A percentile compares a stretch with the other conserved stretches of the same genome.
Conservation (phyloP, 345 rosid species). For the Aquilaria malaccensis region DNA sequence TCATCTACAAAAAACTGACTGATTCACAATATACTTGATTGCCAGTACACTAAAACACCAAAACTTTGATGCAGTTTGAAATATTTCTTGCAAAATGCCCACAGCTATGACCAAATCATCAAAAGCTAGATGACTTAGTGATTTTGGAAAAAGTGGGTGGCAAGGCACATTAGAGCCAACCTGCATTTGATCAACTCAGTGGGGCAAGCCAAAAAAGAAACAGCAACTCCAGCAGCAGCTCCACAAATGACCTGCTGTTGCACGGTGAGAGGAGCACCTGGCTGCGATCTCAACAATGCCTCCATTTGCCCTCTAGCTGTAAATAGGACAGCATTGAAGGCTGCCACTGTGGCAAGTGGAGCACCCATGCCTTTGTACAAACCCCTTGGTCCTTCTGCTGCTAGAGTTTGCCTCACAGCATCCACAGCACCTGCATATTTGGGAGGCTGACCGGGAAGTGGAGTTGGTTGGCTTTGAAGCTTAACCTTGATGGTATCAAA, state of each 20-base stretch:
- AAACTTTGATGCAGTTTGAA: no score
- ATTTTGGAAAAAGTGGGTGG: not conserved
- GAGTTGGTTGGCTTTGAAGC: constrained; percentile 94
- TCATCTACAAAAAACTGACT: no score
- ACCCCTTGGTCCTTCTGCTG: constrained; percentile 92
- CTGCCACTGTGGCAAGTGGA: constrained; percentile 97
- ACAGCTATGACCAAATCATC: no score
- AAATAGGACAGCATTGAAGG: constrained; percentile 91
- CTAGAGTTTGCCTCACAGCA: constrained; percentile 78
- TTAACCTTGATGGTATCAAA: constrained; percentile 98
- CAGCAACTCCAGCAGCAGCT: constrained; percentile 92
- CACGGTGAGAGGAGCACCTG: constrained; percentile 72
- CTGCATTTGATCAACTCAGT: constrained; percentile 98
- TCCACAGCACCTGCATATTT: constrained; percentile 78
- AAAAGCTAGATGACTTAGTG: no score
- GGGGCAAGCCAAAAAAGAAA: constrained; percentile 97
- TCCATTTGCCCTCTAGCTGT: constrained; percentile 96
- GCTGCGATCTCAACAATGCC: constrained; percentile 69
- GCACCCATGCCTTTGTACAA: constrained; percentile 99
- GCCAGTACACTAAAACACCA: no score
- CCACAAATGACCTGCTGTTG: constrained; percentile 79
- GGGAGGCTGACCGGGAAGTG: constrained; percentile 72
- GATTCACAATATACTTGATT: no score
- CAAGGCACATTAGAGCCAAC: constrained; percentile 22
- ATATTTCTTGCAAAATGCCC: no score